These are phyloP conservation scores for Oryza glaberrima DNA, from an alignment of 176 grass and related monocot species.

Conservation along the genomic window DNA sequence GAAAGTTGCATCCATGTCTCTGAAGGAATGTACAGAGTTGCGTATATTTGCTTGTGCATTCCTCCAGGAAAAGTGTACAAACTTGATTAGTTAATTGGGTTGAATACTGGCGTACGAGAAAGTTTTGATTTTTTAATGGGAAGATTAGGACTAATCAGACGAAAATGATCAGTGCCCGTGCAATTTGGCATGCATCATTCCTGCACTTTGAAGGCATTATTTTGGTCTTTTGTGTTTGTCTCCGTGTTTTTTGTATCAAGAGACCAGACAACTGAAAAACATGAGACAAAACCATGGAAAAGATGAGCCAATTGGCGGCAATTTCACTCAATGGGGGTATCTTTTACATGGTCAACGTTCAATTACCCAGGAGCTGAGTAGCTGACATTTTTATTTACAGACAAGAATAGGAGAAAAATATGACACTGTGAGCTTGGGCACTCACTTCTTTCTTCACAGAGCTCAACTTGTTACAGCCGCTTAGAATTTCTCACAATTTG, in stretches of 20 bases:
- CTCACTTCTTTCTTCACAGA: background rate
- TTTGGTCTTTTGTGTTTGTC: background rate
- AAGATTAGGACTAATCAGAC: background rate
- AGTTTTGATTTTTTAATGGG: background rate
- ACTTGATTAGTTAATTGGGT: background rate
- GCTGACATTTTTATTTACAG: conserved; percentile 41
- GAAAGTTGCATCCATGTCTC: conserved; percentile 50
- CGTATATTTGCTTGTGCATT: conserved; percentile 38
- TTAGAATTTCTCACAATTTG: conserved; percentile 21
- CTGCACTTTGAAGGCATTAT: background rate
- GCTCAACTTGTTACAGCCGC: conserved; percentile 16
- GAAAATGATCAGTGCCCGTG: conserved; percentile 9
- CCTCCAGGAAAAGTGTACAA: conserved; percentile 27
- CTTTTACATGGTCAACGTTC: conserved; percentile 11
- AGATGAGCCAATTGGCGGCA: background rate
- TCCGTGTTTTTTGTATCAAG: background rate
- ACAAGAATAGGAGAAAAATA: background rate
- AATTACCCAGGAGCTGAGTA: background rate
- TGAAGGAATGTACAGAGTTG: conserved; percentile 35
- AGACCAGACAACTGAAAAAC: conserved; percentile 7
- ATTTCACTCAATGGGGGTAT: conserved; percentile 7
- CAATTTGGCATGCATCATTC: background rate
- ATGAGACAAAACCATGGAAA: background rate
- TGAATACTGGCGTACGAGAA: conserved; percentile 21
- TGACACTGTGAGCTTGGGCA: conserved; percentile 8